Conservation (phyloP, 2,329 filamentous ascomycete species). For the Clonostachys chloroleuca region DNA sequence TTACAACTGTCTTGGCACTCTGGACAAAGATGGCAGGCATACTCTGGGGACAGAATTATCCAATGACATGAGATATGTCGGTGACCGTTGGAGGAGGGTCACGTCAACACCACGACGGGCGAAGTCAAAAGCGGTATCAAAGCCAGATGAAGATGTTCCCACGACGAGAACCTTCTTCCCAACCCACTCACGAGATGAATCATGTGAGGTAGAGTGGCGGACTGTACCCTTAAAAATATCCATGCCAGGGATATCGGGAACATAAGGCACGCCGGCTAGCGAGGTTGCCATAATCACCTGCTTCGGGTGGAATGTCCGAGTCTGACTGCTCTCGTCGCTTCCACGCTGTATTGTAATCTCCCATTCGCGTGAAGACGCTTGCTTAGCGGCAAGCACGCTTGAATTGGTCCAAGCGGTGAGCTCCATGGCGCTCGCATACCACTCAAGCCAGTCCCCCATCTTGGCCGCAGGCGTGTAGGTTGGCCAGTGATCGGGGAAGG, state of each 20-base stretch:
- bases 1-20: neutral
- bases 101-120: constrained; percentile 62
- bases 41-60: constrained; percentile 14
- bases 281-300: constrained; percentile 67
- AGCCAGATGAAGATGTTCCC: constrained; percentile 64
- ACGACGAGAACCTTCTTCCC: constrained; percentile 61
- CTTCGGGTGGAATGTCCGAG: constrained; percentile 47
- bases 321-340: constrained; percentile 2
- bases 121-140: constrained; percentile 67
- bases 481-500: constrained; percentile 62
- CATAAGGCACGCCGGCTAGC: constrained; percentile 61
- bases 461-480: constrained; percentile 73
- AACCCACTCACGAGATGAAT: constrained; percentile 40
- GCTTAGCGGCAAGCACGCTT: too few species aligned
- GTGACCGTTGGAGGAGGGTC: constrained; percentile 61
- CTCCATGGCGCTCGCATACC: constrained; percentile 59
- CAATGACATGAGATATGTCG: constrained; percentile 23
- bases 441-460: constrained; percentile 63
- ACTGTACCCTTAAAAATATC: constrained; percentile 54
- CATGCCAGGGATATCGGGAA: constrained; percentile 53
- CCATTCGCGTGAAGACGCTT: constrained; percentile 42
- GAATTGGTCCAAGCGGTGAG: constrained; percentile 59
- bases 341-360: constrained; percentile 33
- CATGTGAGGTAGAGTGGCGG: constrained; percentile 59
- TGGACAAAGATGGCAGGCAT: constrained; percentile 13